Evolutionary conservation across 148 eudicot species (phyloP), one percentile per base, ranked within the genome.

Genomic region (Silene uniflora): DNA sequence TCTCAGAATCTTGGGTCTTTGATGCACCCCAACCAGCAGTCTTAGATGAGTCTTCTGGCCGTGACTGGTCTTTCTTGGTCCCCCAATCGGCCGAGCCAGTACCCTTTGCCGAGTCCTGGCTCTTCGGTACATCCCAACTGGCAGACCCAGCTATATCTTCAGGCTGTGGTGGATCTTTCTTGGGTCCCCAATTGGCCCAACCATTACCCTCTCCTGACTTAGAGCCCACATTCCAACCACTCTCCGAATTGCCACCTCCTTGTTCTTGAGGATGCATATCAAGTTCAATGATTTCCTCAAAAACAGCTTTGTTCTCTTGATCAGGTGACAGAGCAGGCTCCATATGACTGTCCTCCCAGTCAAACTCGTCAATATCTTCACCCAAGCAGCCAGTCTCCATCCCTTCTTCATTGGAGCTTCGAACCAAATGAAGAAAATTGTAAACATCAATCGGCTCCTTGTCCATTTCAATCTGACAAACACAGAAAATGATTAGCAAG

Each of bases 311-410:
- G 29, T 86, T 69, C 46, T 87, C 88, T 62, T 74, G 88, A 13
- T 85, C 89, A 10, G 98, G 97, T 5, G 97, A 94, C 77, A 88
- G 35, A 27, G 71, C 82, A 52, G 77, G 78, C 64, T 88, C 98
- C 84, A 75, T 82, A 67, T 62, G 27, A 56, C 84, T 83, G 79
- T 84, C 88, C 61, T 83, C 93, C 73, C 77, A 44, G 21, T 87
- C 91, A 18, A 91, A 68, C 42, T 80, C 72, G 6, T 90, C 98
- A 56, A 89, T 47, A 62, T 95, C 98, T 59, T 83, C 89, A 17
- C 97, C 97, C 73, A 95, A 84, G 74, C 98, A 87, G 59, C 83
- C 87, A 69, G 87, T 85, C 47, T 65, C 81, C 22, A 75, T 64
- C 60, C 74, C 90, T 75, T 79, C 88, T 27, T 29, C 86, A 52